Conservation (phyloP, 352 stramenopile species). For the Ochromonadaceae sp. region DNA sequence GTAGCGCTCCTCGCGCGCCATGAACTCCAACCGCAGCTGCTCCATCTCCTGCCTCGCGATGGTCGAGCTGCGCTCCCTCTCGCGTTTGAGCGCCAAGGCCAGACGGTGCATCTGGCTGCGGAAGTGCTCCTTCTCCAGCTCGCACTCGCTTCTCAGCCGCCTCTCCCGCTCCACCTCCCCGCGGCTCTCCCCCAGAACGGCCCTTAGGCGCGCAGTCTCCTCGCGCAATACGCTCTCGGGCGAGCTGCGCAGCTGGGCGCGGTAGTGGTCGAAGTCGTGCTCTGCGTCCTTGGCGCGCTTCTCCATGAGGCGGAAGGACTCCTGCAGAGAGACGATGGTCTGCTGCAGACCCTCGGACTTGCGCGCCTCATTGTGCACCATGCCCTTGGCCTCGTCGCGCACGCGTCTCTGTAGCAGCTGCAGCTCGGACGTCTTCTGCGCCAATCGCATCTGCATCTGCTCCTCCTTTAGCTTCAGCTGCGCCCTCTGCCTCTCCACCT, state of each 20-base stretch:
- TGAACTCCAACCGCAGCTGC: conserved; percentile 23
- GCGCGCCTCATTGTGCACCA: not conserved
- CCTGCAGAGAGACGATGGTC: not conserved
- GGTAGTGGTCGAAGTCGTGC: conserved; percentile 10
- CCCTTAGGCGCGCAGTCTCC: not conserved
- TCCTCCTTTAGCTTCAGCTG: conserved; percentile 8
- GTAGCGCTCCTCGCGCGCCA: conserved; percentile 23
- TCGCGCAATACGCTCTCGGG: conserved; percentile 12
- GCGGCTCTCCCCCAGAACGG: not conserved
- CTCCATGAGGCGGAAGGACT: not conserved
- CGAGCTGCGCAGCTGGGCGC: not conserved
- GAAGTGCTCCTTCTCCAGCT: not conserved
- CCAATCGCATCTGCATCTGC: not conserved
- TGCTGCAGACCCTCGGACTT: conserved; percentile 6
- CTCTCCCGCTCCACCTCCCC: conserved; percentile 1
- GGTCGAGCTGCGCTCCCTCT: not conserved
- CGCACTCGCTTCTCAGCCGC: not conserved
- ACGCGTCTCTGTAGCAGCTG: not conserved
- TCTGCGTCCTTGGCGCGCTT: not conserved
- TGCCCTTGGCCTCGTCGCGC: conserved; percentile 5
- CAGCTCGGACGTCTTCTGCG: not conserved
- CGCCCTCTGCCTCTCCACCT: conserved; percentile 11
- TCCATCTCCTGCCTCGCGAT: conserved; percentile 18
- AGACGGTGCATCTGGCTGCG: conserved; percentile 14
- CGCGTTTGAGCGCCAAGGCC: conserved; percentile 13